A percentile compares a stretch with the other conserved stretches of the same genome.
Evolutionary conservation across 2,329 filamentous ascomycete genomes (phyloP).

Genomic region (Penicillium sp.): DNA sequence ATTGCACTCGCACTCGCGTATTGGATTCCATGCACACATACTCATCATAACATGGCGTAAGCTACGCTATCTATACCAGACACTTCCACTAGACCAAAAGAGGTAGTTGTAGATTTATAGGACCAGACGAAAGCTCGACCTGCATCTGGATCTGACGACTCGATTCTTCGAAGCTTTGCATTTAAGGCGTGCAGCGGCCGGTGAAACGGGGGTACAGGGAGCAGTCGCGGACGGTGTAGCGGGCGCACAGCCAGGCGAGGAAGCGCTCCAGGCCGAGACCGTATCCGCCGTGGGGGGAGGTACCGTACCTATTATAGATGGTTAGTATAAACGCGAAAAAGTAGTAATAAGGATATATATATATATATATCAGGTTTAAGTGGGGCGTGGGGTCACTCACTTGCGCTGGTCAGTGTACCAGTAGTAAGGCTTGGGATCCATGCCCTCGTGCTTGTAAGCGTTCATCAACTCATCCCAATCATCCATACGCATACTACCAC

Average conservation of each 20-base stretch:
- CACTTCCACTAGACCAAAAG: background rate
- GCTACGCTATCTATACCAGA: slow-evolving; percentile 4
- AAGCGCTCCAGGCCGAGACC: slow-evolving; percentile 88
- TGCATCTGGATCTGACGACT: background rate
- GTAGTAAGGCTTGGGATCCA: slow-evolving; percentile 86
- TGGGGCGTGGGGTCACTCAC: slow-evolving; percentile 61
- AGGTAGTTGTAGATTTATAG: background rate
- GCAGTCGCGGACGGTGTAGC: slow-evolving; percentile 68
- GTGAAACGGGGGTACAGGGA: slow-evolving; percentile 59
- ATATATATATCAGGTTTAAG: no score
- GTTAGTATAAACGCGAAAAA: background rate
- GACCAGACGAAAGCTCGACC: background rate
- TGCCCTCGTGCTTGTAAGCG: slow-evolving; percentile 85
- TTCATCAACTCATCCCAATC: slow-evolving; percentile 87
- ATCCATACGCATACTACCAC: slow-evolving; percentile 95
- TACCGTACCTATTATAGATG: slow-evolving; percentile 71
- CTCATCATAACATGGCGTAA: background rate
- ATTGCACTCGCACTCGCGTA: background rate
- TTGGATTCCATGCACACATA: background rate
- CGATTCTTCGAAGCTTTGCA: slow-evolving; percentile 10
- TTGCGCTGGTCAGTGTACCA: slow-evolving; percentile 99
- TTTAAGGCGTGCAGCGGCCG: slow-evolving; percentile 56
- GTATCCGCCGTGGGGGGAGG: slow-evolving; percentile 89
- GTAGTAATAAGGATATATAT: background rate
- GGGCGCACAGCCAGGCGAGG: slow-evolving; percentile 70